Base-by-base conservation (phyloP, 1,284 basidiomycete genomes). In the Cryptococcus sp. region DNA sequence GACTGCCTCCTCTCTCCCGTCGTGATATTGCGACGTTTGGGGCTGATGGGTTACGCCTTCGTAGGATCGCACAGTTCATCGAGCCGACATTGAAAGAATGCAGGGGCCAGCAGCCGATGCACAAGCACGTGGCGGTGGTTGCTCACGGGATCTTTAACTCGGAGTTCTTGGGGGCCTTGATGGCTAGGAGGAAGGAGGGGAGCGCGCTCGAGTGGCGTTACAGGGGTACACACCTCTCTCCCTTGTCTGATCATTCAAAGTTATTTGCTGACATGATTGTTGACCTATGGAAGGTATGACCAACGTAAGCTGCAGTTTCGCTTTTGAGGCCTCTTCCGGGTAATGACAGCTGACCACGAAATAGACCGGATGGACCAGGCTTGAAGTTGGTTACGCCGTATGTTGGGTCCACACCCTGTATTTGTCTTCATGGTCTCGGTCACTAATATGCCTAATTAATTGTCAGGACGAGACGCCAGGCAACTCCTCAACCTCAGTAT, bases 341-440 rank as follows among this genome's bases (percentile, higher is more conserved):
- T 51, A 40, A n/a, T 20, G 21, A 5, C 4, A 21, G 16, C 35
- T n/a, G 33, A 37, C 38, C 11, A 18, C 20, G 18, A 11, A 13
- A 37, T 42, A 76, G 69, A 81, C 80, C 6, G 80, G 77, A 0
- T 81, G 80, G 79, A 78, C 74, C 0, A 64, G 78, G 36, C 52
- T 78, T 44, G 76, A 80, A 59, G 46, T 81, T 4, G 78, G 71
- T 6, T 76, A 76, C 44, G 64, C 56, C 0, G 72, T 71, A 43
- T 57, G 71, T 61, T 9, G 8, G 9, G 28, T n/a, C 16, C 38
- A 2, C 39, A 46, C 4, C 11, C 12, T 21, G 28, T 6, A 28
- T 37, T 40, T 11, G 16, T 23, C 18, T 39, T 18, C 20, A 18
- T 6, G 16, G 42, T 48, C 28, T 46, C 38, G 20, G 7, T 20